These are phyloP conservation scores for Neurospora terricola DNA, from an alignment of 495 filamentous ascomycete genomes.

Conservation along the genomic window DNA sequence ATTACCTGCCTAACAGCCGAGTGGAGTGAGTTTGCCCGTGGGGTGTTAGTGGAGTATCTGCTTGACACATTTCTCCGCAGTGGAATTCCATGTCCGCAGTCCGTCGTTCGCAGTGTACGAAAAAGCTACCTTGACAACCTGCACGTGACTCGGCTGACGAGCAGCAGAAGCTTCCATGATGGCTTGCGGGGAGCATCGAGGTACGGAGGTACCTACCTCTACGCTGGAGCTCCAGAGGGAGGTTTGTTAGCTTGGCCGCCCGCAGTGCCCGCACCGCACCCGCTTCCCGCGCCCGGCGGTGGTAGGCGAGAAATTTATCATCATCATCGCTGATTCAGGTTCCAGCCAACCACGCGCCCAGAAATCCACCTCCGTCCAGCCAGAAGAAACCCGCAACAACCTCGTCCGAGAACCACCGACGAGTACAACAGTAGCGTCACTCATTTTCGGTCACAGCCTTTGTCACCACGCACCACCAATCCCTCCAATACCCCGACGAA, in stretches of 20 bases:
- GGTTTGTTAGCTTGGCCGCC: neutral
- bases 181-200: neutral
- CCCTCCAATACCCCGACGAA: neutral
- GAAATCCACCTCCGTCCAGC: constrained; percentile 5
- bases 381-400: constrained; percentile 6
- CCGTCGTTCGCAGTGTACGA: neutral
- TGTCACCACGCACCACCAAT: neutral
- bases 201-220: neutral
- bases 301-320: constrained; percentile 36
- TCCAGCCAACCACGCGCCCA: constrained; percentile 5
- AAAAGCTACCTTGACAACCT: neutral
- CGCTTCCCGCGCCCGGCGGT: neutral
- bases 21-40: neutral
- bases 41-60: neutral
- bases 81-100: neutral
- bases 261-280: neutral
- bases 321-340: constrained; percentile 15
- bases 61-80: neutral
- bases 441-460: neutral
- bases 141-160: neutral
- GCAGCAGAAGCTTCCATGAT: neutral
- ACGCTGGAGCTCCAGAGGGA: neutral
- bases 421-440: constrained; percentile 1
- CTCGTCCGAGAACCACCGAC: constrained; percentile 5
- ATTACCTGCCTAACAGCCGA: neutral